Conservation (phyloP, 1,139 yeast species). For the Kluyveromyces sp. region DNA sequence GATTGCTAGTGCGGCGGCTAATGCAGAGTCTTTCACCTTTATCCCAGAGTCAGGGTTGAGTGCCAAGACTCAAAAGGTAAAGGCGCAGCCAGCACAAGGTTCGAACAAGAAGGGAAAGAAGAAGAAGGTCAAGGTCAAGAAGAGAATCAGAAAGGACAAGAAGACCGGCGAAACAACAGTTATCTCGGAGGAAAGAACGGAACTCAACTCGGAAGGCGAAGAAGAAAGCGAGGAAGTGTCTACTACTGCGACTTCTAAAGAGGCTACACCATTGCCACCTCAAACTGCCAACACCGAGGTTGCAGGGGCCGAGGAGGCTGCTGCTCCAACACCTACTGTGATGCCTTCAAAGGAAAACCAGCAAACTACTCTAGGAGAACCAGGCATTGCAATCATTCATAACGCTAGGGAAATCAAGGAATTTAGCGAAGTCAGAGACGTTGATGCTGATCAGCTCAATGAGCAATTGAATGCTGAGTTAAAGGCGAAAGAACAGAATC, state of each 20-base stretch:
- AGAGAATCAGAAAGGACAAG: constrained; percentile 34
- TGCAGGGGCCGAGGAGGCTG: constrained; percentile 23
- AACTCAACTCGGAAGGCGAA: constrained; percentile 21
- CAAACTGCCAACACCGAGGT: constrained; percentile 14
- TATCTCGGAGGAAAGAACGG: constrained; percentile 29
- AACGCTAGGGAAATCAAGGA: constrained; percentile 46
- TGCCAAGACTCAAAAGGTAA: constrained; percentile 8
- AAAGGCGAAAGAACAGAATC: constrained; percentile 8
- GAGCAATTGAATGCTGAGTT: constrained; percentile 18
- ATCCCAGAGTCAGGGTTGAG: constrained; percentile 52
- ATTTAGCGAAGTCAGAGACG: constrained; percentile 36
- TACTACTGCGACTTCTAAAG: constrained; percentile 18
- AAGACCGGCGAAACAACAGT: constrained; percentile 35
- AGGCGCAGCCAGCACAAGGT: constrained; percentile 15
- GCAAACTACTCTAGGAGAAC: constrained; percentile 48
- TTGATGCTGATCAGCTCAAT: constrained; percentile 21
- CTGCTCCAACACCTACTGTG: constrained; percentile 62
- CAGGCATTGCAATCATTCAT: constrained; percentile 48
- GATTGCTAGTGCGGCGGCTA: constrained; percentile 17
- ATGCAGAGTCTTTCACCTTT: constrained; percentile 32
- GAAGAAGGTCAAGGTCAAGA: constrained; percentile 31
- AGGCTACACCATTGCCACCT: constrained; percentile 18
- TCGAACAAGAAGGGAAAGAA: constrained; percentile 21
- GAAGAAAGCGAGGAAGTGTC: constrained; percentile 10
- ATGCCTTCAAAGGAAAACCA: constrained; percentile 46